A percentile compares a stretch with the other conserved stretches of the same genome.
Conservation (phyloP, 2,329 filamentous ascomycete species). For the Bimuria novae-zelandiae region DNA sequence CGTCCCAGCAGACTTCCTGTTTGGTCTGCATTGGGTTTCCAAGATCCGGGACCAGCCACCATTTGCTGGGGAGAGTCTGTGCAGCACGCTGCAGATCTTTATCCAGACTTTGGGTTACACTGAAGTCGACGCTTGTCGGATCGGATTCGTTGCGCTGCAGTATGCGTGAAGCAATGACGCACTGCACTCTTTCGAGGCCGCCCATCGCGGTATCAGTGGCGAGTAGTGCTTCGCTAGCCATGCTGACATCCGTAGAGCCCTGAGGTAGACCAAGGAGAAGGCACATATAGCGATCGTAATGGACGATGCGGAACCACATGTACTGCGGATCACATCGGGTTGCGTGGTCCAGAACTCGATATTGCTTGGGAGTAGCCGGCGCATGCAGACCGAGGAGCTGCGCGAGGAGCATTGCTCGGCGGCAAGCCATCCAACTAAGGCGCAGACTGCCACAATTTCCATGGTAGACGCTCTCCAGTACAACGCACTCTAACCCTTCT, state of each 20-base stretch:
- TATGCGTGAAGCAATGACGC: slow-evolving; percentile 43
- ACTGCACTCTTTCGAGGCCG: slow-evolving; percentile 40
- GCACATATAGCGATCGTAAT: slow-evolving; percentile 43
- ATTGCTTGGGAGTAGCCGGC: background rate
- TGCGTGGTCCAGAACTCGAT: slow-evolving; percentile 8
- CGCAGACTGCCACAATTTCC: slow-evolving; percentile 49
- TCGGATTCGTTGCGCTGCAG: slow-evolving; percentile 44
- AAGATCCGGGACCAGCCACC: slow-evolving; percentile 22
- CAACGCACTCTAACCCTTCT: slow-evolving; percentile 49
- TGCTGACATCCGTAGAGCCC: slow-evolving; percentile 26
- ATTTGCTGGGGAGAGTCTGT: slow-evolving; percentile 15
- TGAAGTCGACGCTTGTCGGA: slow-evolving; percentile 23
- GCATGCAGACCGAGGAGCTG: slow-evolving; percentile 50
- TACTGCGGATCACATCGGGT: slow-evolving; percentile 19
- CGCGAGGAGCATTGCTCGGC: slow-evolving; percentile 47
- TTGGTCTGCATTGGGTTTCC: background rate
- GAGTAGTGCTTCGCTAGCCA: slow-evolving; percentile 23
- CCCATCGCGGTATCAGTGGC: slow-evolving; percentile 28
- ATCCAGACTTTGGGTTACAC: slow-evolving; percentile 28
- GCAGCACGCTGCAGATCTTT: slow-evolving; percentile 15
- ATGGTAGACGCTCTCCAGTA: slow-evolving; percentile 49
- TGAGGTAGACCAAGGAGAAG: slow-evolving; percentile 49
- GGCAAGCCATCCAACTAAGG: slow-evolving; percentile 45
- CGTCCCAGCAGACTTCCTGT: slow-evolving; percentile 10
- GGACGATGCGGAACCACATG: slow-evolving; percentile 48